Evolutionary conservation across 2,329 filamentous ascomycete species (phyloP).

Genomic region (Colletotrichum lupini): DNA sequence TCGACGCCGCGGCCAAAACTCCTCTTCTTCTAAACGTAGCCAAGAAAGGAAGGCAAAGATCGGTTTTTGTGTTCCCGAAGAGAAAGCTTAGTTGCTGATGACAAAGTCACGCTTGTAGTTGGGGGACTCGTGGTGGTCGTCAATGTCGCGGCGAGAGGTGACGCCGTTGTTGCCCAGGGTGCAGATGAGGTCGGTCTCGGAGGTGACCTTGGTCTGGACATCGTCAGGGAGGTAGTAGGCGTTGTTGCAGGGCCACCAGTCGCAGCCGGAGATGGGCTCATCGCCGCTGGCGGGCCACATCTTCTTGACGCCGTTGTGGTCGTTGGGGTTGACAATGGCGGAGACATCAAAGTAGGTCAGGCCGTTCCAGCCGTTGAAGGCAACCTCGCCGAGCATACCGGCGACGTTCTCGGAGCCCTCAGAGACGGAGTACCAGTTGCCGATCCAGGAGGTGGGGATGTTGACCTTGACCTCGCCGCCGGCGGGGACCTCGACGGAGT

Average conservation of each 20-base stretch:
- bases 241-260: slow-evolving; percentile 62
- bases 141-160: slow-evolving; percentile 34
- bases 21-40: not conserved
- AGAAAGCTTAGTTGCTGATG: slow-evolving; percentile 42
- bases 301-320: slow-evolving; percentile 64
- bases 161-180: slow-evolving; percentile 55
- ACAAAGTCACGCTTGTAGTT: slow-evolving; percentile 47
- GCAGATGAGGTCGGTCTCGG: slow-evolving; percentile 60
- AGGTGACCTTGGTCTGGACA: slow-evolving; percentile 64
- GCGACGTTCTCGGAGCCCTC: slow-evolving; percentile 53
- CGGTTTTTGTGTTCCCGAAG: not conserved
- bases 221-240: slow-evolving; percentile 66
- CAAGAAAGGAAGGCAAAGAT: not conserved
- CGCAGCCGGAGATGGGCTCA: slow-evolving; percentile 60
- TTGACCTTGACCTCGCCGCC: slow-evolving; percentile 51
- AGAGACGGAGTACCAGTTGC: slow-evolving; percentile 62
- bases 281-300: slow-evolving; percentile 57
- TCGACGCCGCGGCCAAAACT: not conserved
- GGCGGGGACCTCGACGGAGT: slow-evolving; percentile 52
- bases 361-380: slow-evolving; percentile 59
- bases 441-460: slow-evolving; percentile 57
- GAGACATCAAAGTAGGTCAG: slow-evolving; percentile 69
- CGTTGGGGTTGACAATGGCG: slow-evolving; percentile 64
- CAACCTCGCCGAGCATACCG: slow-evolving; percentile 66
- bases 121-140: slow-evolving; percentile 30